phyloP scores from a whole-genome alignment of 2,329 filamentous ascomycete genomes.

The Pseudogymnoascus verrucosus region DNA sequence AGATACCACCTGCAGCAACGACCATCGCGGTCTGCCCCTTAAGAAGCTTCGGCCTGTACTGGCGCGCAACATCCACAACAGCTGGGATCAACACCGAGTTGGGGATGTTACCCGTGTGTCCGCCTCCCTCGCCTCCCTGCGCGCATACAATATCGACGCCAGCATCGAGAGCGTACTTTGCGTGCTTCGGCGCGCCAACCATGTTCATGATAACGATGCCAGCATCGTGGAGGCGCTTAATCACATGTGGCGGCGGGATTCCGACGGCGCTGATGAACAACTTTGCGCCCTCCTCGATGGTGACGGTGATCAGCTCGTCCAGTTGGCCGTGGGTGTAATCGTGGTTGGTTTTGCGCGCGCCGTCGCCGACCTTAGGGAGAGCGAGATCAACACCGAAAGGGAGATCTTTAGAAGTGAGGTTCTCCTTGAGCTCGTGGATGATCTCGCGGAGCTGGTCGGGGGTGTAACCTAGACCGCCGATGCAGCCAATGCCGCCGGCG shows the following conservation, averaged over 20 bases:
- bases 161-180: slow-evolving; percentile 74
- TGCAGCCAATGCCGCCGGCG: slow-evolving; percentile 67
- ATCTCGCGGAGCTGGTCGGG: slow-evolving; percentile 69
- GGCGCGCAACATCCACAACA: slow-evolving; percentile 72
- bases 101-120: slow-evolving; percentile 82
- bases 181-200: slow-evolving; percentile 89
- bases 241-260: slow-evolving; percentile 65
- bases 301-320: slow-evolving; percentile 79
- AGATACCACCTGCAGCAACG: slow-evolving; percentile 82
- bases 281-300: slow-evolving; percentile 72
- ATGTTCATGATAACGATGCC: slow-evolving; percentile 93
- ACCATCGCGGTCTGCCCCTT: slow-evolving; percentile 67
- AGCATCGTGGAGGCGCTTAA: slow-evolving; percentile 68
- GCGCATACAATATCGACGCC: slow-evolving; percentile 89
- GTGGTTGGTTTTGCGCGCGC: slow-evolving; percentile 83
- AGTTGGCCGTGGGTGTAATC: slow-evolving; percentile 90
- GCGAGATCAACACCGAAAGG: slow-evolving; percentile 91
- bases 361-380: slow-evolving; percentile 78
- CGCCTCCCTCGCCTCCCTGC: slow-evolving; percentile 88
- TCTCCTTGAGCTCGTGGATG: slow-evolving; percentile 76
- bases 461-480: slow-evolving; percentile 64
- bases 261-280: slow-evolving; percentile 86
- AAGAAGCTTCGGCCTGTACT: slow-evolving; percentile 61
- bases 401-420: slow-evolving; percentile 56
- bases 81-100: slow-evolving; percentile 81